Base-by-base conservation (phyloP, 768 basidiomycete genomes). In the Tulasnella sp. region DNA sequence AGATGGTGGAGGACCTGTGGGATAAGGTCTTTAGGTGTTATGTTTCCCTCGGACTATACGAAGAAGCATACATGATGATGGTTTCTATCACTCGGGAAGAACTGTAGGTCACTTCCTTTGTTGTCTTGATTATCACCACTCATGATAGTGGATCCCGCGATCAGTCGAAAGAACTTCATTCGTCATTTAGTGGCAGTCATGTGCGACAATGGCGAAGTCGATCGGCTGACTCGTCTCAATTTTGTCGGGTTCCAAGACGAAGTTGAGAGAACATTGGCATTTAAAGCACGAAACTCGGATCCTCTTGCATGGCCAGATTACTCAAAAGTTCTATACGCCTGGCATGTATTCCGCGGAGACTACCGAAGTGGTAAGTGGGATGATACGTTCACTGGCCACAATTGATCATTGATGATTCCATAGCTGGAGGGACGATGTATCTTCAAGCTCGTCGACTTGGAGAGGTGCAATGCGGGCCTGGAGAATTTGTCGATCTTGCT, bases 241-340 rank as follows among this genome's bases (percentile, higher is more conserved):
- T 98, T 96, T 61, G 72, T 81, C 37, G 88, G 84, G 0, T 72
- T 92, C 54, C 75, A 80, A 37, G 78, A 81, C 46, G 89, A 93
- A 61, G 84, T 98, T 16, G 91, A 95, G 68, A 78, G 76, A 37
- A 79, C 83, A 13, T 70, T 99, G 35, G 75, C 83, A 16, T 96
- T 92, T 71, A 93, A 96, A 64, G 86, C 90, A 5, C 77, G 92
- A 54, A 93, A 96, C 63, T 81, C 82, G 15, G 88, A 99, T 67
- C 90, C 93, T 43, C 77, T 86, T 37, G 67, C 80, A 33, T 76
- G 73, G 32, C 92, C 92, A 0, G 81, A 78, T 61, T 98, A 93
- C 69, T 81, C 89, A 31, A 77, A 79, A 59, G 87, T 98, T 48
- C 67, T 98, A n/a, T 93, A 95, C 66, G 81, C 88, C 41, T 98